A percentile compares a stretch with the other conserved stretches of the same genome.
Evolutionary conservation across 1,284 basidiomycete genomes (phyloP).

Genomic region (Cutaneotrichosporon daszewskae): DNA sequence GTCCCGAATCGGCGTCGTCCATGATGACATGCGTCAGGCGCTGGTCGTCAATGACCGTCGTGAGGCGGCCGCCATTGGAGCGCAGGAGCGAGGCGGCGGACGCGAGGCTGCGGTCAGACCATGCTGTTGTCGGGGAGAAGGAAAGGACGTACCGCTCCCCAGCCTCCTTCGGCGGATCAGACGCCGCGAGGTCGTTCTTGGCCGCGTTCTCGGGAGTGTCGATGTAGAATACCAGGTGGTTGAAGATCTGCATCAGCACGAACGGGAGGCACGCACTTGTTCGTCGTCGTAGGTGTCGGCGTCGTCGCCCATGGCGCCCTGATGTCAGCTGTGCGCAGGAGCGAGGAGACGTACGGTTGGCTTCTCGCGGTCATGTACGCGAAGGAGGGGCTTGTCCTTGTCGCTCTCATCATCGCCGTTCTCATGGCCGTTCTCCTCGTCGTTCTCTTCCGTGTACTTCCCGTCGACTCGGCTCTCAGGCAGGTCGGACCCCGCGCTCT

Average conservation of each 20-base stretch:
- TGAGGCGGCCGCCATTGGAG: constrained; percentile 65
- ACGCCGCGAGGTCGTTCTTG: constrained; percentile 57
- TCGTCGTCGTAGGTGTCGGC: constrained; percentile 70
- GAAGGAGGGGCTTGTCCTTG: constrained; percentile 4
- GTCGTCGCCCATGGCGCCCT: no score
- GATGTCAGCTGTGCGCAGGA: no score
- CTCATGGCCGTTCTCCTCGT: no score
- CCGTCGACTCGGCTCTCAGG: no score
- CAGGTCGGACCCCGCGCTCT: no score
- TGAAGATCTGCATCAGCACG: constrained; percentile 52
- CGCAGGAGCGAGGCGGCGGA: constrained; percentile 55
- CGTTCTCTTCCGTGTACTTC: no score
- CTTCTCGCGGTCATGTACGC: no score
- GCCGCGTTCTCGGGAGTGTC: constrained; percentile 70
- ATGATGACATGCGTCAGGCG: constrained; percentile 78
- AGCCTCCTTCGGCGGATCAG: constrained; percentile 50
- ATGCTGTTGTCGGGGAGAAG: background rate
- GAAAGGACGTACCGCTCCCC: constrained; percentile 51
- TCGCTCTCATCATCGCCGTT: no score
- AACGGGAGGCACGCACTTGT: constrained; percentile 14
- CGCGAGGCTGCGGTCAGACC: constrained; percentile 54
- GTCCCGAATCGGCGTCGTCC: constrained; percentile 52
- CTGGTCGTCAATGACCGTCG: constrained; percentile 58
- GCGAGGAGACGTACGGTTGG: no score
- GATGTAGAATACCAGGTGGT: constrained; percentile 77